Conservation (phyloP, 2,329 filamentous ascomycete genomes). For the Fusarium robinianum region DNA sequence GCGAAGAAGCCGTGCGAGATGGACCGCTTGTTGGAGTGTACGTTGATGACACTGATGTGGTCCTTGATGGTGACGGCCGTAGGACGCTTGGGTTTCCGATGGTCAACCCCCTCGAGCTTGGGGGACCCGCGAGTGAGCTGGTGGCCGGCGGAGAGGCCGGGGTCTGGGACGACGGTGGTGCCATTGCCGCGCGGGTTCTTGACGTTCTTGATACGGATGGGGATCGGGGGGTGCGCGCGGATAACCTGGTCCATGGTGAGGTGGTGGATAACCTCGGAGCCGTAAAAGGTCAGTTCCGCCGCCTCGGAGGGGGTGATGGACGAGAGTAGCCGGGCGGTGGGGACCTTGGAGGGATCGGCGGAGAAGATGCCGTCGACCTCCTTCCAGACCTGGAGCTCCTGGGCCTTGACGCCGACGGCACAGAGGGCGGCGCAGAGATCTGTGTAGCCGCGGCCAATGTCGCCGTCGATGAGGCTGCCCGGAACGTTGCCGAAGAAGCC, state of each 20-base stretch:
- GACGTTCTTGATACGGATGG: constrained; percentile 89
- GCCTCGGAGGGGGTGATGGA: constrained; percentile 94
- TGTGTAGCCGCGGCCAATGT: constrained; percentile 94
- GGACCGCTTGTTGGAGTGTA: constrained; percentile 96
- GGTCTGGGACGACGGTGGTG: constrained; percentile 82
- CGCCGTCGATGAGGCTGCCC: constrained; percentile 82
- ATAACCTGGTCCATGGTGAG: constrained; percentile 98
- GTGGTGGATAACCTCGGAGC: constrained; percentile 96
- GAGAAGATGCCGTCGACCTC: constrained; percentile 96
- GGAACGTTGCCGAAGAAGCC: constrained; percentile 96
- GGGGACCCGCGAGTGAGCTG: constrained; percentile 60
- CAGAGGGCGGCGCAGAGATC: constrained; percentile 92
- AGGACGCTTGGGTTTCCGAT: constrained; percentile 70
- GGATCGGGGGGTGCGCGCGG: constrained; percentile 76
- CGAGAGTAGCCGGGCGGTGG: constrained; percentile 85
- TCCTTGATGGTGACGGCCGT: constrained; percentile 97
- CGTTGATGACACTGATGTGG: constrained; percentile 94
- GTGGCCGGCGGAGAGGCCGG: constrained; percentile 56
- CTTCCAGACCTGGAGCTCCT: constrained; percentile 97
- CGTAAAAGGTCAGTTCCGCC: constrained; percentile 92
- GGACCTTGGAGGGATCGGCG: constrained; percentile 84
- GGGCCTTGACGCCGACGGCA: constrained; percentile 83
- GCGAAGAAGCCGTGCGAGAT: constrained; percentile 96
- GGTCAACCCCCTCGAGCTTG: constrained; percentile 37
- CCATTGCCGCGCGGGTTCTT: constrained; percentile 81